phyloP scores from a whole-genome alignment of 352 stramenopile genomes.

The Pythium phragmiticola region DNA sequence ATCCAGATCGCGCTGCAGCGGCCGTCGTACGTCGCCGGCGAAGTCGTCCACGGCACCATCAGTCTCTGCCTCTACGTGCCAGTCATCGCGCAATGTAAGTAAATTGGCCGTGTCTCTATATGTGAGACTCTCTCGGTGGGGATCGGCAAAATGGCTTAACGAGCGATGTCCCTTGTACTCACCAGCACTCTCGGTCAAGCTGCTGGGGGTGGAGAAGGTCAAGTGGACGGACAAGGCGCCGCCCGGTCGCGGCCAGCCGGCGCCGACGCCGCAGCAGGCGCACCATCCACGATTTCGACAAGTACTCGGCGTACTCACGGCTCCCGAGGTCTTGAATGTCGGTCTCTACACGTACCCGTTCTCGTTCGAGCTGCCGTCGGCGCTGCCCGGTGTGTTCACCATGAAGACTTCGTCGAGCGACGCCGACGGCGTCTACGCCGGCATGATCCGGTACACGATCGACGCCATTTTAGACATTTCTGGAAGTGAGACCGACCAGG shows the following conservation, averaged over 20 bases:
- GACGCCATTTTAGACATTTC: conserved; percentile 30
- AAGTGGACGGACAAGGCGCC: conserved; percentile 38
- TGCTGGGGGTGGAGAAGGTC: conserved; percentile 58
- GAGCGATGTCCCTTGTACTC: not conserved
- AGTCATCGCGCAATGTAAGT: conserved; percentile 45
- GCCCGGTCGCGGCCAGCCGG: not conserved
- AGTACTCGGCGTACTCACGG: conserved; percentile 15
- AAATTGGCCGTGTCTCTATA: no score
- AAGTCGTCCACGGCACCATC: conserved; percentile 52
- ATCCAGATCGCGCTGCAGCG: conserved; percentile 29
- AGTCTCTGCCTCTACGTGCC: conserved; percentile 28
- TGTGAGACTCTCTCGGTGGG: not conserved
- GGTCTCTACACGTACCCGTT: conserved; percentile 36
- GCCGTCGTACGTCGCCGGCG: conserved; percentile 48
- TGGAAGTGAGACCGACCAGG: conserved; percentile 17
- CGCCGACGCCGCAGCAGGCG: conserved; percentile 11
- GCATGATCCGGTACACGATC: conserved; percentile 35
- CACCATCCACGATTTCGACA: conserved; percentile 25
- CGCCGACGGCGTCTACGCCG: conserved; percentile 16
- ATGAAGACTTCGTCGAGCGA: conserved; percentile 22
- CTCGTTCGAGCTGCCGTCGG: conserved; percentile 31
- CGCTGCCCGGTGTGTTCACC: conserved; percentile 28
- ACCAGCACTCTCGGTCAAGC: conserved; percentile 59
- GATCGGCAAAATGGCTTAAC: not conserved
- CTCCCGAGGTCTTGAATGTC: conserved; percentile 15